These are phyloP conservation scores for Epichloe gansuensis DNA, from an alignment of 2,329 filamentous ascomycete species.

Conservation along the genomic window DNA sequence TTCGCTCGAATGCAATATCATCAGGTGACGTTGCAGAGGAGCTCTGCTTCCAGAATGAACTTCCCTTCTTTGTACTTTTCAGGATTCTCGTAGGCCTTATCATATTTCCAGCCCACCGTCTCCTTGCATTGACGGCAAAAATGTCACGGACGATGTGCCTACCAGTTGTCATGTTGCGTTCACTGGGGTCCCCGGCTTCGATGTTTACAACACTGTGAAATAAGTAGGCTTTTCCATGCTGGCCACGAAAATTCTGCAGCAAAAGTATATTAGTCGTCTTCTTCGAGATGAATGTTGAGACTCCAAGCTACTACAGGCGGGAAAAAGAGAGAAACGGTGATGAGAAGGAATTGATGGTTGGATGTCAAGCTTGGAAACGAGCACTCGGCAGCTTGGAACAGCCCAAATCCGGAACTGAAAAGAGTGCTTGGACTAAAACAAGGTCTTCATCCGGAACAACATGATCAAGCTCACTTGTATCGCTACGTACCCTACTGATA, in stretches of 20 bases:
- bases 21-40: constrained; percentile 65
- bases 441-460: not conserved
- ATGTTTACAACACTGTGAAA: constrained; percentile 94
- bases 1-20: not conserved
- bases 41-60: constrained; percentile 86
- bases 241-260: constrained; percentile 83
- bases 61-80: constrained; percentile 99
- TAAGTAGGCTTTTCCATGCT: constrained; percentile 95
- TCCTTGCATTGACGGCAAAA: constrained; percentile 75
- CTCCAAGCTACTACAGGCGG: not conserved
- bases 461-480: not conserved
- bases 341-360: not conserved
- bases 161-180: constrained; percentile 97
- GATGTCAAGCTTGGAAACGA: not conserved
- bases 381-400: not conserved
- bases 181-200: constrained; percentile 67
- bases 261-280: not conserved
- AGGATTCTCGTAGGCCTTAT: constrained; percentile 81
- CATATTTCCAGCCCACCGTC: constrained; percentile 96
- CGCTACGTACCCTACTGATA: constrained; percentile 64
- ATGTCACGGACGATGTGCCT: constrained; percentile 92
- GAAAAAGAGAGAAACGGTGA: not conserved
- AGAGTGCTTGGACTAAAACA: not conserved
- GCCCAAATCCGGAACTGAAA: not conserved
- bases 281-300: no score